A percentile compares a stretch with the other conserved stretches of the same genome.
These are phyloP conservation scores for Daldinia decipiens DNA, from an alignment of 495 filamentous ascomycete species.

Conservation along the genomic window DNA sequence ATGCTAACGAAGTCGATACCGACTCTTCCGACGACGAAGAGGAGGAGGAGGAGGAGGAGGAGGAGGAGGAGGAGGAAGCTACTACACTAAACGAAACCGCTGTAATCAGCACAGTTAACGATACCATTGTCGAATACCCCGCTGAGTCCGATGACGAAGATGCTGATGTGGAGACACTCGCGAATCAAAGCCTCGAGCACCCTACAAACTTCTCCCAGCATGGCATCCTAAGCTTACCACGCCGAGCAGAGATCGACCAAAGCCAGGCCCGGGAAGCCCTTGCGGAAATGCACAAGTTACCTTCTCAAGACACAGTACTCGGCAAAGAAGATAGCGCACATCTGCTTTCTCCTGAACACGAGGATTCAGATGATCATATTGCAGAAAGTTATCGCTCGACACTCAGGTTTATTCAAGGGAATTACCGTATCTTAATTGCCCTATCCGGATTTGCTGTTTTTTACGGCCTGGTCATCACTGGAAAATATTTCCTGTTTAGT, in stretches of 20 bases:
- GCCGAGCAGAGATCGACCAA: constrained; percentile 21
- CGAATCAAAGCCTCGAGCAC: constrained; percentile 45
- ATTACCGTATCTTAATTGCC: constrained; percentile 30
- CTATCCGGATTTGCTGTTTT: constrained; percentile 37
- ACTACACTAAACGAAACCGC: constrained; percentile 30
- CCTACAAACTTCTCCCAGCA: constrained; percentile 47
- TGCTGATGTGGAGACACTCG: constrained; percentile 49
- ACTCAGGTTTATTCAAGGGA: constrained; percentile 29
- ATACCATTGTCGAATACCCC: constrained; percentile 43
- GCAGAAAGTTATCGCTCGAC: constrained; percentile 14
- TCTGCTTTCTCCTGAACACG: neutral
- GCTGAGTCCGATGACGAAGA: constrained; percentile 46
- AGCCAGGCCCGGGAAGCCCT: constrained; percentile 18
- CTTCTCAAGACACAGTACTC: neutral
- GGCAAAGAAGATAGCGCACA: neutral
- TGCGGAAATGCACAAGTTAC: constrained; percentile 9
- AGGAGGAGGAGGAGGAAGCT: constrained; percentile 48
- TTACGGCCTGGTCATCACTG: constrained; percentile 36
- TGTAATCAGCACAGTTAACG: constrained; percentile 41
- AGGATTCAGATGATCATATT: neutral
- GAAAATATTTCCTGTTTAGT: constrained; percentile 35
- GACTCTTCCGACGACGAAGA: constrained; percentile 53
- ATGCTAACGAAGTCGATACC: constrained; percentile 48
- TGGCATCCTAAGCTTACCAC: constrained; percentile 26
- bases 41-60: constrained; percentile 50